Evolutionary conservation across 2,329 filamentous ascomycete species (phyloP).

Genomic region (Malbranchea zuffiana): DNA sequence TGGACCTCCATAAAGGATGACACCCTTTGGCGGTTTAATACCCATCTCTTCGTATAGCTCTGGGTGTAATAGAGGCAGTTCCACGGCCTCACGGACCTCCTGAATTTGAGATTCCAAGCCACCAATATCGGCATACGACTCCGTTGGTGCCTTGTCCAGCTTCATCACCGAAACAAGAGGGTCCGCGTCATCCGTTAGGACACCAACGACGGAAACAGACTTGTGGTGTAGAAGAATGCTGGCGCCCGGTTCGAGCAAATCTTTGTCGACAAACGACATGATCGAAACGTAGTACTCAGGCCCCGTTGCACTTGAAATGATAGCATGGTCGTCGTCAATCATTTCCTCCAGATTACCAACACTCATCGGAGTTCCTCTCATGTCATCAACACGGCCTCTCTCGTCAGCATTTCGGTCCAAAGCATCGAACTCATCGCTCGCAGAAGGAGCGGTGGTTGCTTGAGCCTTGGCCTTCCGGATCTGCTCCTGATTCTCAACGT

Average conservation of each 20-base stretch:
- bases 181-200: slow-evolving; percentile 91
- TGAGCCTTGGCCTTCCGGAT: slow-evolving; percentile 83
- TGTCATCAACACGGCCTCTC: slow-evolving; percentile 88
- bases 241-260: slow-evolving; percentile 88
- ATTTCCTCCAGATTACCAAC: slow-evolving; percentile 96
- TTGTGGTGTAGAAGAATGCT: slow-evolving; percentile 96
- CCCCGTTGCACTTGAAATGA: slow-evolving; percentile 92
- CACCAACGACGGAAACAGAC: slow-evolving; percentile 93
- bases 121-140: slow-evolving; percentile 97
- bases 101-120: slow-evolving; percentile 92
- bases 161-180: slow-evolving; percentile 98
- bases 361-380: slow-evolving; percentile 97
- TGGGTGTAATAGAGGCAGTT: slow-evolving; percentile 85
- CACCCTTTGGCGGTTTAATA: slow-evolving; percentile 98
- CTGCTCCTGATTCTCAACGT: slow-evolving; percentile 96
- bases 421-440: slow-evolving; percentile 54
- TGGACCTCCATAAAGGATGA: slow-evolving; percentile 94
- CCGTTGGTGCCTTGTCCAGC: slow-evolving; percentile 94
- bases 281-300: slow-evolving; percentile 99
- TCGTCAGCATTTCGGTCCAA: slow-evolving; percentile 88
- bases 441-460: slow-evolving; percentile 46
- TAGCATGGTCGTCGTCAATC: slow-evolving; percentile 98
- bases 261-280: slow-evolving; percentile 99
- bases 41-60: slow-evolving; percentile 99
- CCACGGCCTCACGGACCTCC: slow-evolving; percentile 93